These are phyloP conservation scores for Antarctomyces pellizariae DNA, from an alignment of 495 filamentous ascomycete genomes.

Conservation along the genomic window DNA sequence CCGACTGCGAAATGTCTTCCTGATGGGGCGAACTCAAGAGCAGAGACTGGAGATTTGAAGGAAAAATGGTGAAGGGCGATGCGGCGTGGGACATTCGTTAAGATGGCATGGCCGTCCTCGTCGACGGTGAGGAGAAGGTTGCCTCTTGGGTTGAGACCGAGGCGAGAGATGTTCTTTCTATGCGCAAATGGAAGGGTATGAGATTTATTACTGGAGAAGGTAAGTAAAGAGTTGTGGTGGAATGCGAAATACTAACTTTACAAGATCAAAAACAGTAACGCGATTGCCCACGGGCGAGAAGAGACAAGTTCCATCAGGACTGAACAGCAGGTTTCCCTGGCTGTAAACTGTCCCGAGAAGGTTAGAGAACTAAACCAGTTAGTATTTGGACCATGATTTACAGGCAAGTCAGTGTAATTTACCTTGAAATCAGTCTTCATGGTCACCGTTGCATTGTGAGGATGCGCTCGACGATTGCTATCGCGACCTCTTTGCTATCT, in stretches of 20 bases:
- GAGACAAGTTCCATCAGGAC: slow-evolving; percentile 83
- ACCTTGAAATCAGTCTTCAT: slow-evolving; percentile 98
- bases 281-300: slow-evolving; percentile 95
- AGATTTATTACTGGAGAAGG: slow-evolving; percentile 56
- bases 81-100: slow-evolving; percentile 69
- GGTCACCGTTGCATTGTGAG: slow-evolving; percentile 14
- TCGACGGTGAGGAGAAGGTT: slow-evolving; percentile 83
- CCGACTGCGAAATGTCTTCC: slow-evolving; percentile 77
- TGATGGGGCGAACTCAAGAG: slow-evolving; percentile 78
- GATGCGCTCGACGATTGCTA: not conserved
- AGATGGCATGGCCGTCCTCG: slow-evolving; percentile 79
- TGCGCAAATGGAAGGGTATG: slow-evolving; percentile 88
- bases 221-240: slow-evolving; percentile 3
- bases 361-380: slow-evolving; percentile 57
- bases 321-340: slow-evolving; percentile 90
- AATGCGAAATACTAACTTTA: slow-evolving; percentile 40
- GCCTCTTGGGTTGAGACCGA: slow-evolving; percentile 70
- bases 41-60: slow-evolving; percentile 59
- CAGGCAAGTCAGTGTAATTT: slow-evolving; percentile 3
- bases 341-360: slow-evolving; percentile 92
- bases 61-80: slow-evolving; percentile 83
- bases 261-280: slow-evolving; percentile 84
- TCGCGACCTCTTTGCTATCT: too few relatives aligned
- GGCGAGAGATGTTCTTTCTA: slow-evolving; percentile 70
- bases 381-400: slow-evolving; percentile 1